Evolutionary conservation across 495 filamentous ascomycete species (phyloP).

Genomic region (Penicillium macrosclerotiorum): DNA sequence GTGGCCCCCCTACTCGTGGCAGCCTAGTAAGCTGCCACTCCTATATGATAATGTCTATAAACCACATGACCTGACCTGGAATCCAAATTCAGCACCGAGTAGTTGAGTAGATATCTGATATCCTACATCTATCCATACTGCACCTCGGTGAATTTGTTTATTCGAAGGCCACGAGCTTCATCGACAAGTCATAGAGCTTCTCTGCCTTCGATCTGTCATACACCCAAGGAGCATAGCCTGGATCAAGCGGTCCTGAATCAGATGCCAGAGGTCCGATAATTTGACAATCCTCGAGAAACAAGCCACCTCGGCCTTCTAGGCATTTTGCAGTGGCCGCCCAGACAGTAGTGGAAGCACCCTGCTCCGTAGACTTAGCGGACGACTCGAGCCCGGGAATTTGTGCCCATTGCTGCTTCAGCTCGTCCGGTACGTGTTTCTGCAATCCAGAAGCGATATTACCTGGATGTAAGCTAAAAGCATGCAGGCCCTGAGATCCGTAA

Average conservation of each 20-base stretch:
- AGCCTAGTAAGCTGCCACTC: no score
- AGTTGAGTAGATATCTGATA: no score
- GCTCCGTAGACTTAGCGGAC: conserved; percentile 34
- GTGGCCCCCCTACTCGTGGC: no score
- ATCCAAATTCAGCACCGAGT: no score
- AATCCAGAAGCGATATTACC: conserved; percentile 33
- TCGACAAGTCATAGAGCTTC: not conserved
- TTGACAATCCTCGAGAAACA: conserved; percentile 39
- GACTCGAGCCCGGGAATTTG: conserved; percentile 13
- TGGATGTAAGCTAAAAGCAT: conserved; percentile 38
- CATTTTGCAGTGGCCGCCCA: conserved; percentile 37
- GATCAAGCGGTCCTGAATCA: not conserved
- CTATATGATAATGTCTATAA: no score
- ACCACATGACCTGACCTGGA: no score
- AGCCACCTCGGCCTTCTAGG: conserved; percentile 36
- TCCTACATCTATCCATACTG: no score
- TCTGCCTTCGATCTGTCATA: not conserved
- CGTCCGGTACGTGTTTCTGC: conserved; percentile 14
- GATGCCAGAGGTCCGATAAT: conserved; percentile 5
- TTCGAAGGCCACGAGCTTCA: no score
- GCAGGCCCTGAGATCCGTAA: conserved; percentile 36
- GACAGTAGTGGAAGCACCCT: conserved; percentile 43
- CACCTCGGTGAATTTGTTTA: no score
- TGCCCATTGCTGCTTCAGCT: conserved; percentile 16
- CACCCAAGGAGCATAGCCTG: not conserved